These are phyloP conservation scores for Colletotrichum musicola DNA, from an alignment of 2,329 filamentous ascomycete genomes.

Conservation along the genomic window DNA sequence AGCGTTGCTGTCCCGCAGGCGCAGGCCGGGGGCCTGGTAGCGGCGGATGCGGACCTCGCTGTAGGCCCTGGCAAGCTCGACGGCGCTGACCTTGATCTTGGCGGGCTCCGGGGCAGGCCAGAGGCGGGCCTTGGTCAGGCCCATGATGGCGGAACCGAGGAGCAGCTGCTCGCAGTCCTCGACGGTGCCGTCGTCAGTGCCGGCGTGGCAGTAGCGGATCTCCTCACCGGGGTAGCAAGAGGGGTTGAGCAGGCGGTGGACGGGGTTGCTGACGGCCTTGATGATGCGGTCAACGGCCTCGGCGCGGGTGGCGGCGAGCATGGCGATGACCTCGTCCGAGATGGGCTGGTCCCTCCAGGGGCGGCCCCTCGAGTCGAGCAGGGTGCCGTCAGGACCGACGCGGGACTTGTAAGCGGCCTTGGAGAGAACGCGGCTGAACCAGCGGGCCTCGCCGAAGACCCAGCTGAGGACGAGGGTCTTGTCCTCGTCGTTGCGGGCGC, in stretches of 20 bases:
- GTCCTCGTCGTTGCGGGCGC: slow-evolving; percentile 38
- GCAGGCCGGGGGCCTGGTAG: slow-evolving; percentile 37
- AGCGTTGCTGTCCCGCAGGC: slow-evolving; percentile 26
- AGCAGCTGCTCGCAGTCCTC: slow-evolving; percentile 38
- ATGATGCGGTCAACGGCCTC: slow-evolving; percentile 36
- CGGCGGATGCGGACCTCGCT: slow-evolving; percentile 34
- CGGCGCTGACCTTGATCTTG: slow-evolving; percentile 34
- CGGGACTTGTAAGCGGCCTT: slow-evolving; percentile 37
- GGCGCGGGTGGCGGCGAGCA: slow-evolving; percentile 29
- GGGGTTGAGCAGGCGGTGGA: slow-evolving; percentile 37
- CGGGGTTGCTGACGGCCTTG: slow-evolving; percentile 39
- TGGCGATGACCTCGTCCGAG: slow-evolving; percentile 32
- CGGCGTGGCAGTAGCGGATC: slow-evolving; percentile 35
- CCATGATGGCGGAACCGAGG: slow-evolving; percentile 38
- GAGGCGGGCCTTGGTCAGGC: slow-evolving; percentile 31
- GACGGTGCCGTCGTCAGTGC: slow-evolving; percentile 31
- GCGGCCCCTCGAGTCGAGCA: slow-evolving; percentile 31
- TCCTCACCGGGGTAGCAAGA: slow-evolving; percentile 35
- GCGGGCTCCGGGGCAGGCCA: slow-evolving; percentile 33
- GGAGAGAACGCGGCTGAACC: slow-evolving; percentile 34
- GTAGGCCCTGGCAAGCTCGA: slow-evolving; percentile 34
- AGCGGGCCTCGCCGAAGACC: slow-evolving; percentile 36
- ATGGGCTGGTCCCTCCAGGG: slow-evolving; percentile 34
- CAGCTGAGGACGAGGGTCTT: slow-evolving; percentile 37
- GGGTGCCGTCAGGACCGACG: slow-evolving; percentile 26